Percentiles rank a stretch among this genome's conserved stretches.
Conservation (phyloP, 106 monocot genomes). For the Dioscorea alata region DNA sequence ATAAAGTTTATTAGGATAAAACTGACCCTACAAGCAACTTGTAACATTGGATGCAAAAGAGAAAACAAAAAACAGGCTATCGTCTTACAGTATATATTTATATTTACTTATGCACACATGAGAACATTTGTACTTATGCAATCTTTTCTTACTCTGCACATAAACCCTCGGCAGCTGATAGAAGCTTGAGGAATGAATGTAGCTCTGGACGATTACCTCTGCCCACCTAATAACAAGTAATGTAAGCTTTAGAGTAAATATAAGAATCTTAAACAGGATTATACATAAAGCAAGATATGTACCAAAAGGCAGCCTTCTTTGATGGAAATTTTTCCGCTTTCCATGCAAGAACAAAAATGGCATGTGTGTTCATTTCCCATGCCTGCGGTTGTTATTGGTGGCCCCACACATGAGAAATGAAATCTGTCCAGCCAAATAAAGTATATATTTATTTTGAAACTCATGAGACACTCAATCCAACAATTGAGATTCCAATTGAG, state of each 20-base stretch:
- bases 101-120: too few relatives aligned
- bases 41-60: too few relatives aligned
- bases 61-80: too few relatives aligned
- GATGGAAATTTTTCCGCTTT: conserved; percentile 39
- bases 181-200: conserved; percentile 34
- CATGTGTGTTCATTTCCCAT: conserved; percentile 37
- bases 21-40: too few relatives aligned
- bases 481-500: too few relatives aligned
- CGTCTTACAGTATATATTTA: too few relatives aligned
- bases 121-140: too few relatives aligned
- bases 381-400: conserved; percentile 27
- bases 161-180: conserved; percentile 30
- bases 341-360: conserved; percentile 46
- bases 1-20: too few relatives aligned
- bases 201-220: conserved; percentile 47
- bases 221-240: conserved; percentile 36
- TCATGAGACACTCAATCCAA: neutral
- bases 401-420: conserved; percentile 59
- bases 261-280: neutral
- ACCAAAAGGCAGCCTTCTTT: conserved; percentile 41
- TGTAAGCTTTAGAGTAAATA: neutral
- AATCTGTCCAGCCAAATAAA: conserved; percentile 31
- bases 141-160: conserved; percentile 42
- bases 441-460: neutral
- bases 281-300: neutral